A percentile compares a stretch with the other conserved stretches of the same genome.
Evolutionary conservation across 306 rosid species (phyloP).

Genomic region (Trifolium fragiferum): DNA sequence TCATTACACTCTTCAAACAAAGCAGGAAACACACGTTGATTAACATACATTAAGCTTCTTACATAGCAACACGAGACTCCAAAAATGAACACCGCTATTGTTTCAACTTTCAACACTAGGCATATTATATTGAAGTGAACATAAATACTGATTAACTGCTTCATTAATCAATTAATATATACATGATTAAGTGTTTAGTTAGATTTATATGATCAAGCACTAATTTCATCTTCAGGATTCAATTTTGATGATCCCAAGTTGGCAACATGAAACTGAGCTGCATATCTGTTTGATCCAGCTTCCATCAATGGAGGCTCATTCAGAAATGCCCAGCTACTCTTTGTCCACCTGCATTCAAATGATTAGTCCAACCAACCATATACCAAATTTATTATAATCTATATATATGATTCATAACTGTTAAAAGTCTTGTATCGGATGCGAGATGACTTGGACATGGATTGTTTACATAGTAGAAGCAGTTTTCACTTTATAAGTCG

Average conservation of each 20-base stretch:
- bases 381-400: background rate
- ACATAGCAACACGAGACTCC: background rate
- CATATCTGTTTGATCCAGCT: slow-evolving; percentile 55
- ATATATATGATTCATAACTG: background rate
- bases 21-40: background rate
- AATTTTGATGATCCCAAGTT: slow-evolving; percentile 41
- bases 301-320: slow-evolving; percentile 75
- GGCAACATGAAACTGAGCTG: slow-evolving; percentile 74
- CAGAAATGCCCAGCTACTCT: slow-evolving; percentile 90
- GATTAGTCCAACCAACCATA: background rate
- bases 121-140: background rate
- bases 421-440: no score
- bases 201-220: slow-evolving; percentile 38
- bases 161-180: background rate
- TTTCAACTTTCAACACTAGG: background rate
- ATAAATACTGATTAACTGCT: background rate
- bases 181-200: background rate
- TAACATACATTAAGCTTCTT: background rate
- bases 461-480: no score
- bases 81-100: background rate
- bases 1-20: slow-evolving; percentile 14
- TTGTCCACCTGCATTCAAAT: slow-evolving; percentile 75
- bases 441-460: no score
- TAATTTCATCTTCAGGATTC: slow-evolving; percentile 39
- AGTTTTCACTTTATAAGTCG: no score